Evolutionary conservation across 179 eudicot genomes (phyloP).

Genomic region (Drosera spatulata): DNA sequence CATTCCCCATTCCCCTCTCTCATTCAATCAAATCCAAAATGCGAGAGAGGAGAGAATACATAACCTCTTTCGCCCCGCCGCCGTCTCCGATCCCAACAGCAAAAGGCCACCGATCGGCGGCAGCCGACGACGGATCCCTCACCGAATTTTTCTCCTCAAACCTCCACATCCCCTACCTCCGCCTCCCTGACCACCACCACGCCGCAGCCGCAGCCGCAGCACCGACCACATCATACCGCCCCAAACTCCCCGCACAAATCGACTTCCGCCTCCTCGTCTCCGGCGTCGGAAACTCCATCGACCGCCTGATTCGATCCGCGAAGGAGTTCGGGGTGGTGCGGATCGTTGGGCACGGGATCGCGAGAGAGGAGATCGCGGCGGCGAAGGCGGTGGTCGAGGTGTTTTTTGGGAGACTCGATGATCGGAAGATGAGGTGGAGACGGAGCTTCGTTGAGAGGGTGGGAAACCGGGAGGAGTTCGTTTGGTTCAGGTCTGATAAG

Average conservation of each 20-base stretch:
- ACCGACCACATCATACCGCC: conserved; percentile 4
- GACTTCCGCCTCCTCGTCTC: conserved; percentile 23
- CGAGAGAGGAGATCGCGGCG: conserved; percentile 29
- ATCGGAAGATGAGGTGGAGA: conserved; percentile 25
- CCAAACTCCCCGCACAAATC: conserved; percentile 30
- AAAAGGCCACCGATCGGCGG: conserved; percentile 42
- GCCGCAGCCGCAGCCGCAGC: too few relatives aligned
- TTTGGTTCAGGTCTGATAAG: conserved; percentile 42
- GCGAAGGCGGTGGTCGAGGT: conserved; percentile 34
- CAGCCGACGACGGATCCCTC: conserved; percentile 24
- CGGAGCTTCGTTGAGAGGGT: conserved; percentile 43
- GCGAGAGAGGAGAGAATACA: conserved; percentile 4
- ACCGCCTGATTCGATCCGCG: conserved; percentile 35
- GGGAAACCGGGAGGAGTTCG: conserved; percentile 51
- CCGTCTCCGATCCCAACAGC: conserved; percentile 72
- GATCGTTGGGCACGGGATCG: conserved; percentile 49
- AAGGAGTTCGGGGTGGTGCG: conserved; percentile 43
- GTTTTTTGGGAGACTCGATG: conserved; percentile 36
- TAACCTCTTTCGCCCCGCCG: conserved; percentile 24
- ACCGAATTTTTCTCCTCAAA: conserved; percentile 30
- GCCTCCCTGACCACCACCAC: conserved; percentile 27
- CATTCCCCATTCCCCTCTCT: background rate
- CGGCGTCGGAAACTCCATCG: conserved; percentile 35
- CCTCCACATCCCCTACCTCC: conserved; percentile 40
- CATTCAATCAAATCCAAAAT: conserved; percentile 1